Percentiles rank a stretch among this genome's conserved stretches.
Evolutionary conservation across 2,329 filamentous ascomycete genomes (phyloP).

Genomic region (Pseudopithomyces chartarum): DNA sequence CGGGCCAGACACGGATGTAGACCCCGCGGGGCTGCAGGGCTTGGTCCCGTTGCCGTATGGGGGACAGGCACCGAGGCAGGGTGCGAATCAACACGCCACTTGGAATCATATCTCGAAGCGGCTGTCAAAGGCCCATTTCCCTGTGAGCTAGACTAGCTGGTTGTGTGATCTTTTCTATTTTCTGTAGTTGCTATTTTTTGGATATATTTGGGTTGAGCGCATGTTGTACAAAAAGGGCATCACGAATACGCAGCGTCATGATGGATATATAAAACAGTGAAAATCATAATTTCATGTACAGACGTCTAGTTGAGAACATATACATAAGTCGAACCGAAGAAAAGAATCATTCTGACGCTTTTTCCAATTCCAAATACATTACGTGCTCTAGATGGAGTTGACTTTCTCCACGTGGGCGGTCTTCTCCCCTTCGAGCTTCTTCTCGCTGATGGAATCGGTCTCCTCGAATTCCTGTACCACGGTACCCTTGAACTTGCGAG

Average conservation of each 20-base stretch:
- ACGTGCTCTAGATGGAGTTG: conserved; percentile 15
- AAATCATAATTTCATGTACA: neutral
- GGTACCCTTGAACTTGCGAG: conserved; percentile 36
- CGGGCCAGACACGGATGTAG: conserved; percentile 14
- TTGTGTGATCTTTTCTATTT: too few relatives aligned
- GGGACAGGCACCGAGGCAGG: conserved; percentile 17
- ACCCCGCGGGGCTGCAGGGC: conserved; percentile 24
- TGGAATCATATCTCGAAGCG: conserved; percentile 42
- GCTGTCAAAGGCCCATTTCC: conserved; percentile 31
- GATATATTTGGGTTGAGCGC: too few relatives aligned
- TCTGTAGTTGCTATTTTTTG: too few relatives aligned
- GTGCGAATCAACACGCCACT: conserved; percentile 28
- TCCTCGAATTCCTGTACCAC: conserved; percentile 30
- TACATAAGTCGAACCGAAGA: neutral
- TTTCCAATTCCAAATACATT: neutral
- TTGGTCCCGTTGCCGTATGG: conserved; percentile 19
- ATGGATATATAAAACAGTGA: neutral
- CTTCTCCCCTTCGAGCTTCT: conserved; percentile 31
- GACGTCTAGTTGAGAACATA: neutral
- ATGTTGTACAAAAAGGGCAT: neutral
- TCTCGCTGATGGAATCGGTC: conserved; percentile 15
- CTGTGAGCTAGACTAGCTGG: neutral
- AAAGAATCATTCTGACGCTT: neutral
- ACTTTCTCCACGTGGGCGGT: conserved; percentile 32
- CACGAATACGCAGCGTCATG: neutral